These are phyloP conservation scores for Dryas octopetala DNA, from an alignment of 306 rosid genomes.

Conservation along the genomic window DNA sequence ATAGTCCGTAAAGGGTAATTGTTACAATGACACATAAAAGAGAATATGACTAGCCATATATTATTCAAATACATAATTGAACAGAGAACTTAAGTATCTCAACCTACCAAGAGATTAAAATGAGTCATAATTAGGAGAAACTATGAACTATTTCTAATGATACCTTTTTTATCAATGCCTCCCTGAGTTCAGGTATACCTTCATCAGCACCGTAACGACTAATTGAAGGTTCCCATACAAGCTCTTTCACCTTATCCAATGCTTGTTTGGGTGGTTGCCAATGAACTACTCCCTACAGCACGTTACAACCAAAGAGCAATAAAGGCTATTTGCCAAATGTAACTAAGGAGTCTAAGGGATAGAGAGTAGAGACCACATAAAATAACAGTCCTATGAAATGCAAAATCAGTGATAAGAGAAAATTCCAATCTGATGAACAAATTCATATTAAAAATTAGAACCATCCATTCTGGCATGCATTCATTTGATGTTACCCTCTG, in stretches of 20 bases:
- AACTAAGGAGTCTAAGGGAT: neutral
- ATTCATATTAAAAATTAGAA: neutral
- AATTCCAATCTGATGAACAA: neutral
- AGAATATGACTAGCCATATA: neutral
- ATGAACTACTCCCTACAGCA: constrained; percentile 81
- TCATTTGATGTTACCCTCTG: neutral
- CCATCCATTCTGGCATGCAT: neutral
- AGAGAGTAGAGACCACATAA: neutral
- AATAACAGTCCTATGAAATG: neutral
- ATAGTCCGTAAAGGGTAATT: neutral
- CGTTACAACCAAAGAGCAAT: constrained; percentile 19
- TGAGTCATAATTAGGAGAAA: neutral
- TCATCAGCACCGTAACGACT: constrained; percentile 92
- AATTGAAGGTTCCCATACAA: constrained; percentile 75
- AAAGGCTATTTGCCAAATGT: constrained; percentile 1
- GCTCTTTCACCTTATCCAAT: constrained; percentile 73
- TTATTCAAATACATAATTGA: neutral
- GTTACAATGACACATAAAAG: neutral
- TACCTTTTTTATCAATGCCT: constrained; percentile 70
- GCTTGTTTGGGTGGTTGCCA: constrained; percentile 97
- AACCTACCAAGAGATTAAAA: neutral
- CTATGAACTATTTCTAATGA: neutral
- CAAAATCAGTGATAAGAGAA: neutral
- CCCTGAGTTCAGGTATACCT: constrained; percentile 87
- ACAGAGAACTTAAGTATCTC: neutral